These are phyloP conservation scores for Naegleria fowleri DNA, from an alignment of 208 protist genomes.

Conservation along the genomic window DNA sequence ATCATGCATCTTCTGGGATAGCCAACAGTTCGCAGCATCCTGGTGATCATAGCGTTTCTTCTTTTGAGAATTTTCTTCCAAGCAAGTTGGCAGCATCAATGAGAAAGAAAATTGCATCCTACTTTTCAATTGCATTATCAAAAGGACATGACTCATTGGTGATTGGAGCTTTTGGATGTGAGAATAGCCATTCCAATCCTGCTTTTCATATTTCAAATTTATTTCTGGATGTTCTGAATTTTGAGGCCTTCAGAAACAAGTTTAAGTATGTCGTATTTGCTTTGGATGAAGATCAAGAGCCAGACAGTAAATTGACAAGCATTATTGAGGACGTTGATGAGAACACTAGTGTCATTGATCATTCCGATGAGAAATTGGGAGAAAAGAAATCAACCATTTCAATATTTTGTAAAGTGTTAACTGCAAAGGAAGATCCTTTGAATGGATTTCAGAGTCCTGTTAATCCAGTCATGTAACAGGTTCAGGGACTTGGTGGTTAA, in stretches of 20 bases:
- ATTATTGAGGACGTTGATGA: not conserved
- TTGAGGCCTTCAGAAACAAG: not conserved
- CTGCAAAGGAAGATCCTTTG: no score
- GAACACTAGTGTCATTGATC: not conserved
- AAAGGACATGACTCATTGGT: constrained; percentile 32
- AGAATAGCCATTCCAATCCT: constrained; percentile 2
- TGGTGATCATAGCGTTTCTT: not conserved
- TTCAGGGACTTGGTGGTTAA: no score
- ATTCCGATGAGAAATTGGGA: not conserved
- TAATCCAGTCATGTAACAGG: no score
- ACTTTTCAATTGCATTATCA: not conserved
- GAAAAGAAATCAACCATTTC: no score
- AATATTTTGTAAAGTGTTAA: no score
- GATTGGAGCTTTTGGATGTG: constrained; percentile 11
- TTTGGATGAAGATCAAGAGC: not conserved
- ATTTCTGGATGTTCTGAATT: not conserved
- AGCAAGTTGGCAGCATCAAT: not conserved
- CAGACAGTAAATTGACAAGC: not conserved
- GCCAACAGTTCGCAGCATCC: no score
- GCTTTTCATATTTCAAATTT: constrained; percentile 27
- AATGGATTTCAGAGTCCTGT: no score
- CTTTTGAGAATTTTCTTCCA: not conserved
- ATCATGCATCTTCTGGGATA: no score
- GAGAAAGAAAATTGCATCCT: not conserved
- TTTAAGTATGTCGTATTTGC: not conserved